Percentiles rank a stretch among this genome's conserved stretches.
Conservation (phyloP, 768 basidiomycete genomes). For the Psilocybe subaeruginosa region DNA sequence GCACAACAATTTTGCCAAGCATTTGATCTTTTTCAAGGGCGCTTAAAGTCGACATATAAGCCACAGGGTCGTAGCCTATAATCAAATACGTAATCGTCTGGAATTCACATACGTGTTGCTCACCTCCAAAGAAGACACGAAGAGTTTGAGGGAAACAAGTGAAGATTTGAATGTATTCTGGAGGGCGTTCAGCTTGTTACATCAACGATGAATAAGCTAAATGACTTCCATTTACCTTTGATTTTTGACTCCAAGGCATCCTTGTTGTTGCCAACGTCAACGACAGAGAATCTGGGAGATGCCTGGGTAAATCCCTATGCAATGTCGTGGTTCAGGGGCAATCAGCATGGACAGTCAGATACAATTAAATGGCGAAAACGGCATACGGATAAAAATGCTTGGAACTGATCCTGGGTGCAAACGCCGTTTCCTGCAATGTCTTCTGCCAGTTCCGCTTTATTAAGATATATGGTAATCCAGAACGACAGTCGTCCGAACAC, state of each 20-base stretch:
- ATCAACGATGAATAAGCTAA: not conserved
- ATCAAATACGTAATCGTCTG: slow-evolving; percentile 2
- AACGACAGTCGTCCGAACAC: slow-evolving; percentile 69
- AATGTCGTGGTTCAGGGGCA: slow-evolving; percentile 2
- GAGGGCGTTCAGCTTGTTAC: not conserved
- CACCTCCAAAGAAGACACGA: slow-evolving; percentile 74
- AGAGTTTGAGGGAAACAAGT: slow-evolving; percentile 75
- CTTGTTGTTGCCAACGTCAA: slow-evolving; percentile 69
- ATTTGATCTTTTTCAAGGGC: slow-evolving; percentile 63
- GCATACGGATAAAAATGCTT: slow-evolving; percentile 61
- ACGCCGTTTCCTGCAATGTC: slow-evolving; percentile 52
- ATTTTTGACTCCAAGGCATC: slow-evolving; percentile 71
- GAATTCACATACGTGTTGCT: not conserved
- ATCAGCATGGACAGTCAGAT: not conserved
- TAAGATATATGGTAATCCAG: slow-evolving; percentile 76
- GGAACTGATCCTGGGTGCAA: slow-evolving; percentile 68
- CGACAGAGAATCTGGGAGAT: slow-evolving; percentile 68
- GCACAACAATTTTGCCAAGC: slow-evolving; percentile 64
- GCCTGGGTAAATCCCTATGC: slow-evolving; percentile 74
- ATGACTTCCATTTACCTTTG: slow-evolving; percentile 50
- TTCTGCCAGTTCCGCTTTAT: slow-evolving; percentile 58
- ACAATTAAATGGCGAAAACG: slow-evolving; percentile 6
- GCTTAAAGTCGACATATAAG: slow-evolving; percentile 60
- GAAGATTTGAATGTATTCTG: slow-evolving; percentile 67
- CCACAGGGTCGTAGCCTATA: slow-evolving; percentile 57